phyloP scores from a whole-genome alignment of 306 rosid species.

The Heteromeles arbutifolia region DNA sequence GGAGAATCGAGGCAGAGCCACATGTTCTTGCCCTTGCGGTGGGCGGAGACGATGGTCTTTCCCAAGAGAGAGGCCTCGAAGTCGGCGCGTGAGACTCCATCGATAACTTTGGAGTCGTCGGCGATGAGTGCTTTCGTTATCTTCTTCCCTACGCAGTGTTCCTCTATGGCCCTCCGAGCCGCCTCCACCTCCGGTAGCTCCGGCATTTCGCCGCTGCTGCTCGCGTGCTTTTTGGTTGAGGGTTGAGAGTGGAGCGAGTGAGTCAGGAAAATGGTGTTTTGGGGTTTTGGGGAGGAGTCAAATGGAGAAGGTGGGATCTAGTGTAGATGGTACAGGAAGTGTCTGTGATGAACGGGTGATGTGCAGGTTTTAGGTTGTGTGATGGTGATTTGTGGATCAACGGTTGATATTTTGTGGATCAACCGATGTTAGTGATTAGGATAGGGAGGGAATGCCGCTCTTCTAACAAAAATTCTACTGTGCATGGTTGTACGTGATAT shows the following conservation, averaged over 20 bases:
- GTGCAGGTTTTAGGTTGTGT: background rate
- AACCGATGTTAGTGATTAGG: too few species aligned
- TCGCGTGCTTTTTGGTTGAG: constrained; percentile 27
- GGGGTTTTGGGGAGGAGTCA: background rate
- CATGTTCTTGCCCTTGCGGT: constrained; percentile 88
- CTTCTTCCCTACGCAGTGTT: constrained; percentile 71
- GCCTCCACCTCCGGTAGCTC: constrained; percentile 98
- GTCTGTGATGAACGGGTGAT: background rate
- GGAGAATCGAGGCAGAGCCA: constrained; percentile 90
- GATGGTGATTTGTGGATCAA: background rate
- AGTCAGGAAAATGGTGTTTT: background rate
- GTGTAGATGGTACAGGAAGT: background rate
- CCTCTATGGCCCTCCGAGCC: constrained; percentile 80
- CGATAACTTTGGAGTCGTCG: constrained; percentile 79
- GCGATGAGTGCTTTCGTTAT: constrained; percentile 55
- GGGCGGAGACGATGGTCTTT: constrained; percentile 62
- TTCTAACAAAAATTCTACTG: too few species aligned
- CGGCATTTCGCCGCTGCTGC: constrained; percentile 44
- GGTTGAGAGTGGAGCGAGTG: background rate
- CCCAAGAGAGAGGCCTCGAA: constrained; percentile 70
- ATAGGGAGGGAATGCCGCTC: too few species aligned
- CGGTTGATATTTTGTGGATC: background rate
- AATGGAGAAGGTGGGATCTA: background rate
- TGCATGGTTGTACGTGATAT: too few species aligned
- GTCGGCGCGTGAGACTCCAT: constrained; percentile 59